Evolutionary conservation across 2,329 filamentous ascomycete species (phyloP).

Genomic region (Nemania sp.): DNA sequence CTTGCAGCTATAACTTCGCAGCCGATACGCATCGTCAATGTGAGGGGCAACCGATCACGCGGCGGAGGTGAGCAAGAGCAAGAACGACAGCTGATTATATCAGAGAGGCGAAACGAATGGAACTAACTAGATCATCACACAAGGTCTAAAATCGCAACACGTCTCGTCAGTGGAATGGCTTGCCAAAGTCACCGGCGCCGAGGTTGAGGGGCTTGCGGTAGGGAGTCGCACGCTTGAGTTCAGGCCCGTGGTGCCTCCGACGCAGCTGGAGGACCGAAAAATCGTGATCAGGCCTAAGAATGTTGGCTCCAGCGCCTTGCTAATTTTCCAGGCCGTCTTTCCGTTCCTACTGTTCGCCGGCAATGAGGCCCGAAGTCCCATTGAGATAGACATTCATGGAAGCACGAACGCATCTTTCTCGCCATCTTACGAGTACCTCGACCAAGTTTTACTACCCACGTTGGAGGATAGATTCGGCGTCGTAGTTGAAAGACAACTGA

Average conservation of each 20-base stretch:
- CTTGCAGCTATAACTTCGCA: slow-evolving; percentile 59
- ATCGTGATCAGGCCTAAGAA: slow-evolving; percentile 55
- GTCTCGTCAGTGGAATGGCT: slow-evolving; percentile 59
- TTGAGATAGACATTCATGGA: slow-evolving; percentile 57
- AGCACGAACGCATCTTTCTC: slow-evolving; percentile 64
- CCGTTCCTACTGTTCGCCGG: slow-evolving; percentile 61
- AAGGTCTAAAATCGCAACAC: slow-evolving; percentile 65
- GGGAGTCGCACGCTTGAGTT: slow-evolving; percentile 57
- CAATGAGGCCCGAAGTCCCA: slow-evolving; percentile 46
- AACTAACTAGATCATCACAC: too few relatives aligned
- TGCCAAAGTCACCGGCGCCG: slow-evolving; percentile 53
- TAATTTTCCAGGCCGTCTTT: slow-evolving; percentile 63
- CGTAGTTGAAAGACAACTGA: slow-evolving; percentile 48
- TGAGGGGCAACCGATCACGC: slow-evolving; percentile 57
- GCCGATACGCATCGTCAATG: slow-evolving; percentile 56
- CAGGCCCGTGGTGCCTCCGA: slow-evolving; percentile 45
- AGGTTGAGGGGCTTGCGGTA: slow-evolving; percentile 53
- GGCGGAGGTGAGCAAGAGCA: slow-evolving; percentile 38
- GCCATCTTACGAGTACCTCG: slow-evolving; percentile 63
- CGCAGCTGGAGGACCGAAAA: slow-evolving; percentile 45
- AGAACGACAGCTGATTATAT: neutral
- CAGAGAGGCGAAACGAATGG: too few relatives aligned
- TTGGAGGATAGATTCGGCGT: slow-evolving; percentile 56
- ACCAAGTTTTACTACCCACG: slow-evolving; percentile 61
- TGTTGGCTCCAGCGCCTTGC: slow-evolving; percentile 55